A percentile compares a stretch with the other conserved stretches of the same genome.
phyloP scores from a whole-genome alignment of 139 green algal genomes.

The Chlamydomonas sp. region DNA sequence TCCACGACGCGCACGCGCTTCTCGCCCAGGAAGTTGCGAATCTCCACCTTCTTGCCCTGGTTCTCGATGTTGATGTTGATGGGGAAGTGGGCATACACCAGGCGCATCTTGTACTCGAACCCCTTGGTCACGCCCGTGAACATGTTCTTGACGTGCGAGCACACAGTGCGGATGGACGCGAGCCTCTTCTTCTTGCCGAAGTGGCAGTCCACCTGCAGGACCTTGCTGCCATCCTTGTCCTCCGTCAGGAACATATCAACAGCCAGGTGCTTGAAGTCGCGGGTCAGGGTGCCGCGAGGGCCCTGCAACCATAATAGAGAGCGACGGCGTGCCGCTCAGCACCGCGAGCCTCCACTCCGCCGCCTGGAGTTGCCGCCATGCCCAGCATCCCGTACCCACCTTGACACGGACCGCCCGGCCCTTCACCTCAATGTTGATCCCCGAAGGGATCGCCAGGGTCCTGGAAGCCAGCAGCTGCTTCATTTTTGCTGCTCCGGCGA shows the following conservation, averaged over 20 bases:
- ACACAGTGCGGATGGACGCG: conserved; percentile 90
- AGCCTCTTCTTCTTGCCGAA: conserved; percentile 94
- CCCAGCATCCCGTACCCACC: conserved; percentile 26
- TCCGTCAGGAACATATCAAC: conserved; percentile 91
- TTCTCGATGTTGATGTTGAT: conserved; percentile 98
- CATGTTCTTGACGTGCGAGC: conserved; percentile 92
- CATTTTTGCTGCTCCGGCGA: conserved; percentile 61
- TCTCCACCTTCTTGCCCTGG: conserved; percentile 83
- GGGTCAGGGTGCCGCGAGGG: conserved; percentile 74
- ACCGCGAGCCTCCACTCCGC: not conserved
- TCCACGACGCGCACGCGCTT: conserved; percentile 95
- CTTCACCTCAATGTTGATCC: conserved; percentile 69
- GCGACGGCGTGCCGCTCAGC: not conserved
- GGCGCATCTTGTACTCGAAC: conserved; percentile 94
- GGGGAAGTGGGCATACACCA: conserved; percentile 99
- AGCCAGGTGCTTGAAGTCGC: conserved; percentile 90
- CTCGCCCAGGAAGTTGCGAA: conserved; percentile 99
- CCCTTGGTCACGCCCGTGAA: conserved; percentile 90
- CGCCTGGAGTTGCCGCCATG: conserved; percentile 2
- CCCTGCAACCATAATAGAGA: conserved; percentile 56
- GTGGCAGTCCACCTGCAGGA: conserved; percentile 85
- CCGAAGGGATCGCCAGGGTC: conserved; percentile 71
- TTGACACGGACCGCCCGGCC: conserved; percentile 65
- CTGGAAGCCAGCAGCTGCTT: conserved; percentile 76
- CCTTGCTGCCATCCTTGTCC: conserved; percentile 77